Evolutionary conservation across 1,284 basidiomycete genomes (phyloP).

Genomic region (Trichosporon sp.): DNA sequence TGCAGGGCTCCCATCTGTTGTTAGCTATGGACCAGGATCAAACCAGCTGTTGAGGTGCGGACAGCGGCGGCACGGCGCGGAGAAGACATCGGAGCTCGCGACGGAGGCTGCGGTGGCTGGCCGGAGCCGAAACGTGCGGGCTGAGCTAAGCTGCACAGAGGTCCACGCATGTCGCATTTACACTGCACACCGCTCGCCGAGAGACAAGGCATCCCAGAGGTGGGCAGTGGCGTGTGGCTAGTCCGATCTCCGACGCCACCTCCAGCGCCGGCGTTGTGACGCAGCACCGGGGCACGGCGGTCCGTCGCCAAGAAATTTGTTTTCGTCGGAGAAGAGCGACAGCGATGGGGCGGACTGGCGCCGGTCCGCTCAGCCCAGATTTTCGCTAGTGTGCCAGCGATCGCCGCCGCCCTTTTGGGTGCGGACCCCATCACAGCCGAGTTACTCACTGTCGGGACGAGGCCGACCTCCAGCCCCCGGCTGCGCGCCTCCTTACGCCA

Average conservation of each 20-base stretch:
- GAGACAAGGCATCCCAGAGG: neutral
- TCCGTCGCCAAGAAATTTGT: neutral
- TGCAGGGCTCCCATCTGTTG: slow-evolving; percentile 85
- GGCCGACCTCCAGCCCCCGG: slow-evolving; percentile 69
- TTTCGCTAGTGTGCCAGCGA: neutral
- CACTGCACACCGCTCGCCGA: too few species aligned
- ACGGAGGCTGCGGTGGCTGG: neutral
- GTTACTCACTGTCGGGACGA: slow-evolving; percentile 67
- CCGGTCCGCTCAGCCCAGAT: neutral
- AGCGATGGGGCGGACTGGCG: neutral
- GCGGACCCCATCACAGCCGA: neutral
- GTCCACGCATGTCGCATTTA: neutral
- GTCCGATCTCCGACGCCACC: neutral
- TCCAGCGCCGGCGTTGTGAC: neutral
- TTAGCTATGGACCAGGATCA: neutral
- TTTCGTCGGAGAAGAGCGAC: slow-evolving; percentile 6
- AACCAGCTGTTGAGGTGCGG: too few species aligned
- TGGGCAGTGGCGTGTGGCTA: neutral
- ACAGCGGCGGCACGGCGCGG: neutral
- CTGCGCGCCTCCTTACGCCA: slow-evolving; percentile 69
- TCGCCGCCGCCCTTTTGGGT: neutral
- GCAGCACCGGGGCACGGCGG: neutral
- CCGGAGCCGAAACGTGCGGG: neutral
- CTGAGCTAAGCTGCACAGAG: neutral
- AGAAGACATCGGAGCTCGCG: neutral